Base-by-base conservation (phyloP, 371 early-diverging fungal species). In the Lichtheimia hyalospora region DNA sequence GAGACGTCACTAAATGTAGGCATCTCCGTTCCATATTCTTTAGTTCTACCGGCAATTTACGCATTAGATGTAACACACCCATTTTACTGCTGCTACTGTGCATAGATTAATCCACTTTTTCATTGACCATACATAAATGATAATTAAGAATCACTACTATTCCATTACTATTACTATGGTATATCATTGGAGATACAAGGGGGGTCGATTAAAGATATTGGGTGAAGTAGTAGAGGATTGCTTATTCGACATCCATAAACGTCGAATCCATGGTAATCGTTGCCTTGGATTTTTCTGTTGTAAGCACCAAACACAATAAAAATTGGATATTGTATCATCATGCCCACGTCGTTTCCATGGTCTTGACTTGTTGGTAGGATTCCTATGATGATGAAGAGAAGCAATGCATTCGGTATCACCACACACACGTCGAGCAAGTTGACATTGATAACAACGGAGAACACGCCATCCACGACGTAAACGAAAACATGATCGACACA, bases 401-500 rank as follows among this genome's bases (percentile, higher is more conserved):
- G 10, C 2, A 8, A 34, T 34, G 18, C 56, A 55, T n/a, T 24
- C 44, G 2, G 41, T 15, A 8, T 41, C 15, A 10, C 25, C 46
- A 25, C 56, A 55, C 5, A 55, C 56, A 16, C 58, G 49, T 16
- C 58, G 50, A 2, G 51, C 28, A 16, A 58, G 18, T 18, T 58
- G 58, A 41, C 58, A 58, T 8, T 23, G 10, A 7, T 50, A 39
- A 41, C 58, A 58, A 7, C 51, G 58, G 3, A 58, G 28, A 10
- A 58, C 28, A 18, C 28, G 49, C 58, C 28, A 50, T 27, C 56
- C 56, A 44, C 46, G 40, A 28, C 41, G 40, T 21, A 14, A 23
- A 14, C 53, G 51, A 52, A 52, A 52, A 18, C 60, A 59, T 18
- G 23, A 42, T 1, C 34, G 20, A 52, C 60, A 59, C 14, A 59